Conservation (phyloP, 768 basidiomycete genomes). For the Peribolospora kevripleyi region DNA sequence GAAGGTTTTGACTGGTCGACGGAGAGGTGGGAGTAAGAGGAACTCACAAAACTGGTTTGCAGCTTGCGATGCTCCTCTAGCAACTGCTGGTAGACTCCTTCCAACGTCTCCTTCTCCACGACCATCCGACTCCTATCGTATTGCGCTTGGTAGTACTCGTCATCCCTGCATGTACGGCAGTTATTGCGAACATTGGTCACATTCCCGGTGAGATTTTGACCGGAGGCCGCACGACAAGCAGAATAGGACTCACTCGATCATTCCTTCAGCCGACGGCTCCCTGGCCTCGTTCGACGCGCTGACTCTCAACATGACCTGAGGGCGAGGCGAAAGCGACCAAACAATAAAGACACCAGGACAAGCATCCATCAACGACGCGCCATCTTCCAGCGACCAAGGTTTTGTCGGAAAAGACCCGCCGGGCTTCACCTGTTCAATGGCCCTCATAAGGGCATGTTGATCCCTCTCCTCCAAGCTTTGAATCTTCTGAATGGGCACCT, state of each 20-base stretch:
- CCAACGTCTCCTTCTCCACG: conserved; percentile 62
- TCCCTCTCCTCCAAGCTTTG: conserved; percentile 56
- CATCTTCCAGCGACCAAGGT: not conserved
- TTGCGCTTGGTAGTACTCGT: conserved; percentile 69
- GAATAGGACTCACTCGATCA: conserved; percentile 45
- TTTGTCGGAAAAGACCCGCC: not conserved
- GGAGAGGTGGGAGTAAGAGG: not conserved
- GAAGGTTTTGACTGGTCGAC: not conserved
- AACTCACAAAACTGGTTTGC: conserved; percentile 34
- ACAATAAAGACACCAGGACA: not conserved
- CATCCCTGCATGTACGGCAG: conserved; percentile 31
- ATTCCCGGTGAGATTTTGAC: not conserved
- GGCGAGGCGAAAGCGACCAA: not conserved
- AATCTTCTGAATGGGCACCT: conserved; percentile 70
- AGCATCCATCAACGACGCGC: not conserved
- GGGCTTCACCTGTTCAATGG: conserved; percentile 58
- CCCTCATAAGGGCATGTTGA: conserved; percentile 75
- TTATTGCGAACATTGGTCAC: not conserved
- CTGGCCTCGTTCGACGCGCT: conserved; percentile 26
- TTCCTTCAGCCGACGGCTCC: conserved; percentile 33
- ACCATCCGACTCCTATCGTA: conserved; percentile 51
- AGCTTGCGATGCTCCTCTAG: conserved; percentile 49
- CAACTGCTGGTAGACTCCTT: conserved; percentile 52
- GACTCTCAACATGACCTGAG: conserved; percentile 54
- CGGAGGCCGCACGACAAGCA: not conserved